Conservation (phyloP, 2,329 filamentous ascomycete species). For the Huntiella moniliformis region DNA sequence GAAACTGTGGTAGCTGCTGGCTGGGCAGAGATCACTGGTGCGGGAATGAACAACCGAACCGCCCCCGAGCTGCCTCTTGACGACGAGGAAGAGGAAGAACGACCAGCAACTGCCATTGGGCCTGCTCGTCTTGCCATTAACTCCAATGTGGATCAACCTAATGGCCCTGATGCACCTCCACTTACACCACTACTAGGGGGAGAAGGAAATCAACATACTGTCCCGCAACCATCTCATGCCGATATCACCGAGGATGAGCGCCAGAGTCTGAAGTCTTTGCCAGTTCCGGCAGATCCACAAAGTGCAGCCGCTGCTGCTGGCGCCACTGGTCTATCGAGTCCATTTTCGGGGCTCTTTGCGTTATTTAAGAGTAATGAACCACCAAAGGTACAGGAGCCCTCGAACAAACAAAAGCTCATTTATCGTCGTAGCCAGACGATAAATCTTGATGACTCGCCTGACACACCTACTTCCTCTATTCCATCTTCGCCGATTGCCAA, state of each 20-base stretch:
- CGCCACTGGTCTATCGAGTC: conserved; percentile 19
- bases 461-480: conserved; percentile 13
- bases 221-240: conserved; percentile 51
- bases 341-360: conserved; percentile 47
- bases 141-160: background rate
- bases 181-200: conserved; percentile 15
- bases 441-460: background rate
- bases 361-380: conserved; percentile 48
- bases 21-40: conserved; percentile 73
- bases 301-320: conserved; percentile 10
- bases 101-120: too few species aligned
- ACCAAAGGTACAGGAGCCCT: conserved; percentile 29
- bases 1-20: conserved; percentile 87
- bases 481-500: conserved; percentile 17
- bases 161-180: conserved; percentile 15
- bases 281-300: conserved; percentile 15
- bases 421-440: conserved; percentile 65
- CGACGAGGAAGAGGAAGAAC: conserved; percentile 17
- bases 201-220: conserved; percentile 30
- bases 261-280: conserved; percentile 31
- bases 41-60: conserved; percentile 34
- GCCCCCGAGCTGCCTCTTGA: conserved; percentile 25
- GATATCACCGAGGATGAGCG: conserved; percentile 50
- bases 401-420: conserved; percentile 47
- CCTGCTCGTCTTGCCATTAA: too few species aligned